phyloP scores from a whole-genome alignment of 2,329 filamentous ascomycete species.

The Escovopsis weberi region DNA sequence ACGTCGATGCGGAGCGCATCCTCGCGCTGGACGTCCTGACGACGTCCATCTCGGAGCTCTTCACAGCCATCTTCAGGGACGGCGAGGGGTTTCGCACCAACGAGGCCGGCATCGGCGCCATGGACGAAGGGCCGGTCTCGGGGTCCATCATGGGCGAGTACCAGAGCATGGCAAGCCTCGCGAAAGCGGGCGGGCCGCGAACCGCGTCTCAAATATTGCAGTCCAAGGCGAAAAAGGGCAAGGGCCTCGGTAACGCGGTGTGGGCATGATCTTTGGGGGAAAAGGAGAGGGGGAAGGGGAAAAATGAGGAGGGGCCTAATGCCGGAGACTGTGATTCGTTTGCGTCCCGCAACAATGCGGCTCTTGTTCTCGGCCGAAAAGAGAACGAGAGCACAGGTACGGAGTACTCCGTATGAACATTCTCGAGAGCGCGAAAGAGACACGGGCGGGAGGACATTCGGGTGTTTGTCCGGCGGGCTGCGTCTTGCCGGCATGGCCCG shows the following conservation, averaged over 20 bases:
- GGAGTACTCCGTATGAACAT: too few relatives aligned
- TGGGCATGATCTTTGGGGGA: not conserved
- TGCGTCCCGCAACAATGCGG: too few relatives aligned
- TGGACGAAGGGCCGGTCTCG: conserved; percentile 3
- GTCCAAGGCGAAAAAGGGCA: not conserved
- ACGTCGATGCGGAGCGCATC: conserved; percentile 59
- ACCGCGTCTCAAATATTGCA: not conserved
- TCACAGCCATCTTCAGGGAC: conserved; percentile 59
- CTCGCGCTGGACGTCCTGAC: conserved; percentile 61
- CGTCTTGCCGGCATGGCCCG: too few relatives aligned
- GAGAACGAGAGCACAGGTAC: too few relatives aligned
- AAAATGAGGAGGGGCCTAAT: too few relatives aligned
- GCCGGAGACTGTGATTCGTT: too few relatives aligned
- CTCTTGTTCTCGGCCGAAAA: too few relatives aligned
- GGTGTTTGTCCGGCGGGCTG: too few relatives aligned
- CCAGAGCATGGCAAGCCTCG: not conserved
- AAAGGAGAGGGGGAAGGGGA: too few relatives aligned
- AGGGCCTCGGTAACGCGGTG: not conserved
- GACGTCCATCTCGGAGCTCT: conserved; percentile 53
- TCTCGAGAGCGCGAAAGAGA: too few relatives aligned
- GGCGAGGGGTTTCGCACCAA: conserved; percentile 51
- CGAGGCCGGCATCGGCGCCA: conserved; percentile 14
- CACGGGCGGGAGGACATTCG: too few relatives aligned
- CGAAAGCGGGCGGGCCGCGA: not conserved
- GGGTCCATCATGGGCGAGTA: not conserved